Conservation (phyloP, 805 yeast genomes). For the Saccharomyces jurei region DNA sequence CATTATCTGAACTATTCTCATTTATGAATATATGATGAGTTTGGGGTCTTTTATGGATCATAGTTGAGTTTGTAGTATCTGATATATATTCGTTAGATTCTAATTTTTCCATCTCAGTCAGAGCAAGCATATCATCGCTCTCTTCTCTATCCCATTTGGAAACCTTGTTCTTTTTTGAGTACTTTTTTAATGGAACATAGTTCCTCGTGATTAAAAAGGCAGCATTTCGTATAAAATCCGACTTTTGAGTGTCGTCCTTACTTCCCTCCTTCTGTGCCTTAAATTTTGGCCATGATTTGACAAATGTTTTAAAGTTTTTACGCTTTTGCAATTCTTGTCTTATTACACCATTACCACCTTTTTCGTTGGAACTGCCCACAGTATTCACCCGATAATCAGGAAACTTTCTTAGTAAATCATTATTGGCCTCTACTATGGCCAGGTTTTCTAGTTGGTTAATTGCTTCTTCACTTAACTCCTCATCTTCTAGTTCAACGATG, state of each 20-base stretch:
- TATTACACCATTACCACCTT: background rate
- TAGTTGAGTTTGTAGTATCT: background rate
- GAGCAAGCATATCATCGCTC: conserved; percentile 5
- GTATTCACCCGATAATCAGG: background rate
- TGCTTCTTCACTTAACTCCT: conserved; percentile 27
- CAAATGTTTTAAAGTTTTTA: conserved; percentile 36
- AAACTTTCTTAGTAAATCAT: conserved; percentile 15
- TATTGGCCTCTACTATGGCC: conserved; percentile 30
- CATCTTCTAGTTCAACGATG: conserved; percentile 19
- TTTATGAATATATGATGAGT: background rate
- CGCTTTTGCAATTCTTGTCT: conserved; percentile 23
- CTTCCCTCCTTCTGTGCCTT: background rate
- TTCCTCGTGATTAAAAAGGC: conserved; percentile 28
- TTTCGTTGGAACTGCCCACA: background rate
- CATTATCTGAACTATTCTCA: background rate
- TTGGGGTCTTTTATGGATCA: background rate
- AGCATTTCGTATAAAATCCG: conserved; percentile 12
- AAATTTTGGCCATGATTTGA: conserved; percentile 24
- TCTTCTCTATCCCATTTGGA: background rate
- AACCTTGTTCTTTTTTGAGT: conserved; percentile 6
- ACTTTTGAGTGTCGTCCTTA: background rate
- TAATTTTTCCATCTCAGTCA: background rate
- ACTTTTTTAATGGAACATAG: conserved; percentile 26
- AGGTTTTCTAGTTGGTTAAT: conserved; percentile 27
- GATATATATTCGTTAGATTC: background rate